Percentiles rank a stretch among this genome's conserved stretches.
phyloP scores from a whole-genome alignment of 768 basidiomycete genomes.

The Cystofilobasidium ferigula region DNA sequence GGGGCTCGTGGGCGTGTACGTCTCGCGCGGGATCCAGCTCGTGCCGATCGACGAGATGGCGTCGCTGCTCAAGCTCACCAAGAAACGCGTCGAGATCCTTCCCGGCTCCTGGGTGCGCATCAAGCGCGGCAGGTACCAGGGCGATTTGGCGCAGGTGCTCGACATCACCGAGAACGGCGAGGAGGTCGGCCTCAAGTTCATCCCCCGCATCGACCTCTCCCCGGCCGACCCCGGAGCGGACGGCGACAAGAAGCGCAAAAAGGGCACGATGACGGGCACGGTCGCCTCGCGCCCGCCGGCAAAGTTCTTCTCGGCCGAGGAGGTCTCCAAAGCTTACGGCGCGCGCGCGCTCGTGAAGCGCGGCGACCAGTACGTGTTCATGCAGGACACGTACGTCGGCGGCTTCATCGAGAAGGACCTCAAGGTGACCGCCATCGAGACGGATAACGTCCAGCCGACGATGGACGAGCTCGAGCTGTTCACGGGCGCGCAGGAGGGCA shows the following conservation, averaged over 20 bases:
- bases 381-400: slow-evolving; percentile 83
- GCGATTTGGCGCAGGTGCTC: slow-evolving; percentile 89
- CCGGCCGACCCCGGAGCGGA: slow-evolving; percentile 57
- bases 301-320: slow-evolving; percentile 85
- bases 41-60: slow-evolving; percentile 65
- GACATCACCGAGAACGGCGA: slow-evolving; percentile 89
- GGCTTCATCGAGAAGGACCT: slow-evolving; percentile 90
- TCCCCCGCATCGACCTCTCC: slow-evolving; percentile 94
- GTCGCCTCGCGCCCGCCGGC: slow-evolving; percentile 60
- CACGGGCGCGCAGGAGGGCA: slow-evolving; percentile 51
- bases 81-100: slow-evolving; percentile 71
- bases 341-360: slow-evolving; percentile 63
- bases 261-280: slow-evolving; percentile 41
- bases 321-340: slow-evolving; percentile 71
- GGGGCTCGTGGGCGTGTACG: slow-evolving; percentile 85
- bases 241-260: slow-evolving; percentile 68
- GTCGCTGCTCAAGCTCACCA: slow-evolving; percentile 85
- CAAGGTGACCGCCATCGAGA: slow-evolving; percentile 52
- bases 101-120: slow-evolving; percentile 92
- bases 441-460: slow-evolving; percentile 87
- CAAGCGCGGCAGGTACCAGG: slow-evolving; percentile 81
- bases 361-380: slow-evolving; percentile 60
- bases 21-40: slow-evolving; percentile 34
- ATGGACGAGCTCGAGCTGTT: slow-evolving; percentile 94
- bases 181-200: slow-evolving; percentile 79